Conservation (phyloP, 371 early-diverging fungal species). For the Funneliformis caledonium region DNA sequence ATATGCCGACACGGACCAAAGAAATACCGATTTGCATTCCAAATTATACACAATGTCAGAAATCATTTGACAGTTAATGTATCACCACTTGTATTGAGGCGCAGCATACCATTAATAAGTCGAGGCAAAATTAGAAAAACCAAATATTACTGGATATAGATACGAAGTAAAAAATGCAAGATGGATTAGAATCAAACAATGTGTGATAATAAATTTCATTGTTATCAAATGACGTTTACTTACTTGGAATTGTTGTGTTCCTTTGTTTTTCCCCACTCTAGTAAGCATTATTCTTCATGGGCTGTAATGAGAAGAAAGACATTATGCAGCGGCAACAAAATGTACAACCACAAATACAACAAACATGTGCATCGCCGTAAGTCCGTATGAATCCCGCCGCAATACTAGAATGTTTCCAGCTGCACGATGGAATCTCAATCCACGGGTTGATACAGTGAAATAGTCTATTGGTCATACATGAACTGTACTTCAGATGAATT, state of each 20-base stretch:
- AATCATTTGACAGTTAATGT: neutral
- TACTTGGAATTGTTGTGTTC: neutral
- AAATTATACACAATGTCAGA: neutral
- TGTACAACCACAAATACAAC: neutral
- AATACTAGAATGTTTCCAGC: neutral
- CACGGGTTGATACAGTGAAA: neutral
- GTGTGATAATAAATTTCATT: neutral
- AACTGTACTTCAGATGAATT: neutral
- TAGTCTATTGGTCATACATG: too few species aligned
- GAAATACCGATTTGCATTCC: slow-evolving; percentile 1
- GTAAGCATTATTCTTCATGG: neutral
- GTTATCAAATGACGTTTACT: neutral
- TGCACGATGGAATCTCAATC: slow-evolving; percentile 1
- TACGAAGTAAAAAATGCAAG: neutral
- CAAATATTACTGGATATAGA: neutral
- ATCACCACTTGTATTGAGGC: neutral
- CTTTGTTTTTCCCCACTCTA: neutral
- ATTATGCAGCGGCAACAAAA: neutral
- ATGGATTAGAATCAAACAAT: neutral
- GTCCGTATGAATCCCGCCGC: neutral
- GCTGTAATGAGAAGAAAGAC: neutral
- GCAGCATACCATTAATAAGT: too few species aligned
- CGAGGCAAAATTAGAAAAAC: neutral
- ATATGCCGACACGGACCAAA: neutral
- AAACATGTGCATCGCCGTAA: slow-evolving; percentile 1